Percentiles rank a stretch among this genome's conserved stretches.
Evolutionary conservation across 2,329 filamentous ascomycete genomes (phyloP).

Genomic region (Diplodia corticola): DNA sequence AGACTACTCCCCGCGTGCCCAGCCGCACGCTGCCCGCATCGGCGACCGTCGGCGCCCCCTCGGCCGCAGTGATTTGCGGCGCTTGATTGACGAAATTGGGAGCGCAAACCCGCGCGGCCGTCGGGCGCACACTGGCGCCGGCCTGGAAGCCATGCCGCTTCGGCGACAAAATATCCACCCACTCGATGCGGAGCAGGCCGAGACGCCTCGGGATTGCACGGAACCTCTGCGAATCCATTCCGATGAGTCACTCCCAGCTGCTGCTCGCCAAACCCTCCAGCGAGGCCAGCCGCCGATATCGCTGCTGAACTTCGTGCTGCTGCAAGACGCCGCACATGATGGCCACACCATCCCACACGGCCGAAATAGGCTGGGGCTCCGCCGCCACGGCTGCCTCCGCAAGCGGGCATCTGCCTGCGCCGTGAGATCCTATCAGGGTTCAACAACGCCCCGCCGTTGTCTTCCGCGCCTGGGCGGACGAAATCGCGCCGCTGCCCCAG

Average conservation of each 20-base stretch:
- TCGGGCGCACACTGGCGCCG: not conserved
- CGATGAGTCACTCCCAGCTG: constrained; percentile 40
- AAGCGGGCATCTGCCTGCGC: constrained; percentile 2
- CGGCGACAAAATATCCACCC: constrained; percentile 13
- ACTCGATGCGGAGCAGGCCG: constrained; percentile 12
- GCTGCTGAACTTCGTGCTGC: constrained; percentile 27
- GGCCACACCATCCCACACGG: not conserved
- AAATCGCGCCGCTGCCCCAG: constrained; percentile 17
- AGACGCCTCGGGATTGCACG: constrained; percentile 7
- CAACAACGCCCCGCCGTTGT: not conserved
- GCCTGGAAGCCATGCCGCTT: constrained; percentile 8
- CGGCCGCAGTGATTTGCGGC: constrained; percentile 5
- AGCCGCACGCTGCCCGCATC: constrained; percentile 9
- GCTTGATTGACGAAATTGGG: not conserved
- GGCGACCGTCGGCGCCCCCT: constrained; percentile 1
- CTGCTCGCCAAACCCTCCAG: constrained; percentile 26
- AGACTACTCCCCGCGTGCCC: constrained; percentile 18
- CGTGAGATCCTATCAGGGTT: constrained; percentile 6
- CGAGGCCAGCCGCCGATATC: constrained; percentile 36
- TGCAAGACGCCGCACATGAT: not conserved
- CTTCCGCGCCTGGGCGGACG: not conserved
- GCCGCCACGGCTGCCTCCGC: not conserved
- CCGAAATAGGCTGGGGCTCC: constrained; percentile 18
- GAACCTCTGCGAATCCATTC: constrained; percentile 24
- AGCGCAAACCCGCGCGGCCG: constrained; percentile 11